Percentiles rank a stretch among this genome's conserved stretches.
These are phyloP conservation scores for Aureobasidium sp. DNA, from an alignment of 2,329 filamentous ascomycete genomes.

Conservation along the genomic window DNA sequence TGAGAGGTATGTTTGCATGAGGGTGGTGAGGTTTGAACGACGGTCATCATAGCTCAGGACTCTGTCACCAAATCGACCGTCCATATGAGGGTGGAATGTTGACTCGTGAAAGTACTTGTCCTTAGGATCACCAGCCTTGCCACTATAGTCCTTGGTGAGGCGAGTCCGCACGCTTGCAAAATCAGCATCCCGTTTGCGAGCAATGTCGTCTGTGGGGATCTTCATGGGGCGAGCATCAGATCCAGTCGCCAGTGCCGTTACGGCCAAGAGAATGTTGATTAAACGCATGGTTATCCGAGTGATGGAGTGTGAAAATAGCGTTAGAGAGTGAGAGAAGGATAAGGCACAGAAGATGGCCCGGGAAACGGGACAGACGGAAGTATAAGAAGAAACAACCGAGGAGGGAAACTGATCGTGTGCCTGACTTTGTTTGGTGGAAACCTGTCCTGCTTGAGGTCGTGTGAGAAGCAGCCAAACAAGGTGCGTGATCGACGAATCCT, in stretches of 20 bases:
- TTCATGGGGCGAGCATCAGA: conserved; percentile 5
- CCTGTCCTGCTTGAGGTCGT: background rate
- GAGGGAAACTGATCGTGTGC: conserved; percentile 6
- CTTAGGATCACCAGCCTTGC: conserved; percentile 24
- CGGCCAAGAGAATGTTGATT: background rate
- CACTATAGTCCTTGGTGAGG: conserved; percentile 32
- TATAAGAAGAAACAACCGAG: background rate
- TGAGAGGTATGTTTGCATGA: conserved; percentile 47
- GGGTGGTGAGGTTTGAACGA: conserved; percentile 37
- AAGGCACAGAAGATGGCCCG: background rate
- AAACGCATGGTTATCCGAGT: background rate
- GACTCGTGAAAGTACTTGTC: conserved; percentile 47
- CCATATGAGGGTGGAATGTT: conserved; percentile 47
- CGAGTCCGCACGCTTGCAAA: conserved; percentile 36
- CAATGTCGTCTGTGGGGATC: background rate
- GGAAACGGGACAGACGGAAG: background rate
- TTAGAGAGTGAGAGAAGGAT: background rate
- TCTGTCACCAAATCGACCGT: conserved; percentile 44
- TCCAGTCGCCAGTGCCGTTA: background rate
- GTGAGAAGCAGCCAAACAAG: conserved; percentile 1
- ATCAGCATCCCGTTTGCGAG: conserved; percentile 28
- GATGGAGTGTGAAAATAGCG: background rate
- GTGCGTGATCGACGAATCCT: conserved; percentile 1
- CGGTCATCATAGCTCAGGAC: conserved; percentile 40
- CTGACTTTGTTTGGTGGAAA: background rate